A percentile compares a stretch with the other conserved stretches of the same genome.
phyloP scores from a whole-genome alignment of 2,329 filamentous ascomycete species.

The Fusarium fracticaudum region DNA sequence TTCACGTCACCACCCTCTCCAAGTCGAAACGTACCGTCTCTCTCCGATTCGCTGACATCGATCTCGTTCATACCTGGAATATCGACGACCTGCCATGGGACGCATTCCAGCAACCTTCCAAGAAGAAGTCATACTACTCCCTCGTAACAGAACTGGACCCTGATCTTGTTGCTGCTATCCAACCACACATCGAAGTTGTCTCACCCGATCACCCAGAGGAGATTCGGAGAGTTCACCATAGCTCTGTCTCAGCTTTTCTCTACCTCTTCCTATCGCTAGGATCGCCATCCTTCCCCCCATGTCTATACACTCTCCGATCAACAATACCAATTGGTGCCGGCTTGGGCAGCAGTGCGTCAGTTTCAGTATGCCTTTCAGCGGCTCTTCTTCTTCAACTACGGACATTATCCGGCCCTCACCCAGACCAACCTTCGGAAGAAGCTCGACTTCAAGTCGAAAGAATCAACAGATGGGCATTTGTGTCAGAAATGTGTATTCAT shows the following conservation, averaged over 20 bases:
- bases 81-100: slow-evolving; percentile 92
- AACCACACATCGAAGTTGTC: slow-evolving; percentile 79
- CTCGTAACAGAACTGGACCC: slow-evolving; percentile 84
- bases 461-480: slow-evolving; percentile 98
- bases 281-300: slow-evolving; percentile 79
- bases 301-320: slow-evolving; percentile 89
- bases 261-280: slow-evolving; percentile 93
- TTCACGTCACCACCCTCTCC: slow-evolving; percentile 92
- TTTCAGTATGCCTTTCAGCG: slow-evolving; percentile 86
- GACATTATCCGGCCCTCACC: slow-evolving; percentile 88
- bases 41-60: slow-evolving; percentile 90
- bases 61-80: slow-evolving; percentile 90
- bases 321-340: slow-evolving; percentile 94
- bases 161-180: slow-evolving; percentile 81
- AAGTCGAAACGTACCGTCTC: slow-evolving; percentile 91
- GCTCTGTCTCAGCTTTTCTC: slow-evolving; percentile 85
- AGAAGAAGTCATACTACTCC: slow-evolving; percentile 96
- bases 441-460: slow-evolving; percentile 90
- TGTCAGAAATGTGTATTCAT: slow-evolving; percentile 96
- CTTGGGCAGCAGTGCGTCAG: slow-evolving; percentile 92
- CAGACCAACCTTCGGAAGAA: slow-evolving; percentile 88
- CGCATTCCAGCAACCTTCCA: slow-evolving; percentile 78
- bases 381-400: slow-evolving; percentile 89
- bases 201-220: slow-evolving; percentile 73
- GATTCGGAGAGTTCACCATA: slow-evolving; percentile 83